These are phyloP conservation scores for Liriodendron chinense DNA, from an alignment of 164 flowering plant species.

Conservation along the genomic window DNA sequence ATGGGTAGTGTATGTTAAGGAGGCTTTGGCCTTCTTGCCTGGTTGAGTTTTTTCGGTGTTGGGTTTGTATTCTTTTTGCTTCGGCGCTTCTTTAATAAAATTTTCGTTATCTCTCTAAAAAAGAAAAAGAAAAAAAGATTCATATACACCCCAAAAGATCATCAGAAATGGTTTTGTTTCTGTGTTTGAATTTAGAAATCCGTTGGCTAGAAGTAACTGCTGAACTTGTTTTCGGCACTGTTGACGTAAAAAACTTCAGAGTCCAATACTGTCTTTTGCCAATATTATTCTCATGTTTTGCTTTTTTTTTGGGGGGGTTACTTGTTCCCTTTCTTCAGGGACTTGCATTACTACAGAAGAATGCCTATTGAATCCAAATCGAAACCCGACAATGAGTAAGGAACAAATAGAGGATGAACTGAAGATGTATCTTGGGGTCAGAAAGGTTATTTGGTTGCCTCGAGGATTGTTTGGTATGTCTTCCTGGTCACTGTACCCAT, in stretches of 20 bases:
- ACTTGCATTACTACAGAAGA: conserved; percentile 97
- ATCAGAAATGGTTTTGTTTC: not conserved
- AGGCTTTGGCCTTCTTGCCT: too few species aligned
- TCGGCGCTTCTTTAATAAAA: too few species aligned
- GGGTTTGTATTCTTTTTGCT: too few species aligned
- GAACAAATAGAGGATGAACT: conserved; percentile 75
- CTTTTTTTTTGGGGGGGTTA: not conserved
- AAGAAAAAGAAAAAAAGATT: too few species aligned
- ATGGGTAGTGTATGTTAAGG: too few species aligned
- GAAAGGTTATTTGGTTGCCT: conserved; percentile 89
- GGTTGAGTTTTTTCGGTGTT: too few species aligned
- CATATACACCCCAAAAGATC: too few species aligned
- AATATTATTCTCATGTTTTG: conserved; percentile 4
- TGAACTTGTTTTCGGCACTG: not conserved
- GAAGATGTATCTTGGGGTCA: conserved; percentile 80
- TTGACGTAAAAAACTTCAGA: not conserved
- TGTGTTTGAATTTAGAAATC: not conserved
- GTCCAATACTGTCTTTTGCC: not conserved
- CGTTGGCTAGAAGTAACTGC: not conserved
- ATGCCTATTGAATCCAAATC: conserved; percentile 83
- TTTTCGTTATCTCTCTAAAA: too few species aligned
- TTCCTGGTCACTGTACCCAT: not conserved
- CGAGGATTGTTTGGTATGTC: conserved; percentile 71
- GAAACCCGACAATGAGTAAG: conserved; percentile 72
- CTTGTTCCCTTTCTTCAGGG: conserved; percentile 41